Percentiles rank a stretch among this genome's conserved stretches.
These are phyloP conservation scores for Hapsidospora chrysogenum DNA, from an alignment of 495 filamentous ascomycete species.

Conservation along the genomic window DNA sequence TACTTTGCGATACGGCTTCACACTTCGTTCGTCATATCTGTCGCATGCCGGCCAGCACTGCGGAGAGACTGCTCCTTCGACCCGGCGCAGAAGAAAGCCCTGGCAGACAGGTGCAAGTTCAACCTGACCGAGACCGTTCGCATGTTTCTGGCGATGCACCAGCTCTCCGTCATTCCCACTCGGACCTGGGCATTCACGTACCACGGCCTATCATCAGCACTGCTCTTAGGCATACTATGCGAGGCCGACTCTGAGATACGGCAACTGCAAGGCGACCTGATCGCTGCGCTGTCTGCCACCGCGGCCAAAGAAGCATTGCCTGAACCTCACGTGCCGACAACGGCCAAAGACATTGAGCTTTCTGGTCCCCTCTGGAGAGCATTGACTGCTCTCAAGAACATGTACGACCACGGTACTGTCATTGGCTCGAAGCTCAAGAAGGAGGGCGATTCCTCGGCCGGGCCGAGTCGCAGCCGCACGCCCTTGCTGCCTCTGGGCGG, in stretches of 20 bases:
- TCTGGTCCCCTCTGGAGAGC: slow-evolving; percentile 36
- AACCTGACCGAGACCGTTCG: slow-evolving; percentile 49
- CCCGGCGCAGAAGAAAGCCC: slow-evolving; percentile 22
- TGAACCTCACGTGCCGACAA: slow-evolving; percentile 24
- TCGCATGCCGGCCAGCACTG: slow-evolving; percentile 36
- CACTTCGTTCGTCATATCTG: slow-evolving; percentile 36
- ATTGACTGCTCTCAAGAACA: slow-evolving; percentile 35
- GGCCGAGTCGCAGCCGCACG: slow-evolving; percentile 16
- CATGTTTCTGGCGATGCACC: slow-evolving; percentile 52
- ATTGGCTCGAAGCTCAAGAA: slow-evolving; percentile 20
- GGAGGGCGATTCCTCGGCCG: slow-evolving; percentile 19
- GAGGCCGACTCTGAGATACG: slow-evolving; percentile 39
- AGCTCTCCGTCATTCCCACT: slow-evolving; percentile 44
- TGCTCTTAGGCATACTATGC: slow-evolving; percentile 45
- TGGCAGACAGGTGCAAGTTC: slow-evolving; percentile 39
- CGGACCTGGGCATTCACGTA: slow-evolving; percentile 53
- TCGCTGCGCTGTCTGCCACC: slow-evolving; percentile 35
- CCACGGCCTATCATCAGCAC: slow-evolving; percentile 45
- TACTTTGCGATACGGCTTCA: slow-evolving; percentile 37
- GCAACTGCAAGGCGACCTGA: slow-evolving; percentile 36
- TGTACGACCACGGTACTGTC: slow-evolving; percentile 38
- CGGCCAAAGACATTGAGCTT: slow-evolving; percentile 36
- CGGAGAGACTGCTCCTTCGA: slow-evolving; percentile 23
- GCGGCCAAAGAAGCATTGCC: slow-evolving; percentile 33
- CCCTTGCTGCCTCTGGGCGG: slow-evolving; percentile 11